Base-by-base conservation (phyloP, 305 asterid species). In the Fraxinus greggii region DNA sequence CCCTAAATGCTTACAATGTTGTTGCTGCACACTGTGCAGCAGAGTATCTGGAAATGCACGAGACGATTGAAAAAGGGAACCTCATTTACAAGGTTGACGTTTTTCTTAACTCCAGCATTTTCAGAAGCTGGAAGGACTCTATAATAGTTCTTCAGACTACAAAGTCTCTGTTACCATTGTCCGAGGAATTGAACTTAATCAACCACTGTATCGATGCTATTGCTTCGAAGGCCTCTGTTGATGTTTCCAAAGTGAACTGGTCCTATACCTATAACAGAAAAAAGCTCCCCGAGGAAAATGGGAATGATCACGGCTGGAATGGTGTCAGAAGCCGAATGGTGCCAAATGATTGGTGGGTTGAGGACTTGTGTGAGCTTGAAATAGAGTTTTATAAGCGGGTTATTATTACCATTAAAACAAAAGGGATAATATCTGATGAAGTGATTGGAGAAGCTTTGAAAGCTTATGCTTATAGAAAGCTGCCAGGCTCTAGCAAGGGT, bases 311-410 rank as follows among this genome's bases (percentile, higher is more conserved):
- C 48, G 1, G 17, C 6, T 75, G 65, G 59, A 75, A 75, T 17
- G 80, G 80, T 51, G 45, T 17, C 33, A 77, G 72, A 33, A 33
- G 63, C 72, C 80, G 12, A n/a, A 77, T 54, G 26, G 72, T 77
- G 32, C 80, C 80, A n/a, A 77, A 77, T 9, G 72, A 77, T 35
- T 77, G 80, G 80, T 77, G 80, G 80, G 80, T 51, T 7, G 80
- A 77, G 72, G 80, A 77, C 45, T 13, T 77, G 6, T 77, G 80
- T 29, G 80, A 77, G 45, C 80, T 77, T 77, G 36, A 48, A 12
- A 29, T 77, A 13, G 80, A 77, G 28, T 77, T 77, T 13, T 77
- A 77, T 26, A 51, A 77, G 23, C 69, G 48, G 45, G 72, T 77
- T 32, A 77, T 77, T 5, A 19, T 65, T 24, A 29, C 80, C 23